These are phyloP conservation scores for Aspergillus amoenus DNA, from an alignment of 2,329 filamentous ascomycete genomes.

Conservation along the genomic window DNA sequence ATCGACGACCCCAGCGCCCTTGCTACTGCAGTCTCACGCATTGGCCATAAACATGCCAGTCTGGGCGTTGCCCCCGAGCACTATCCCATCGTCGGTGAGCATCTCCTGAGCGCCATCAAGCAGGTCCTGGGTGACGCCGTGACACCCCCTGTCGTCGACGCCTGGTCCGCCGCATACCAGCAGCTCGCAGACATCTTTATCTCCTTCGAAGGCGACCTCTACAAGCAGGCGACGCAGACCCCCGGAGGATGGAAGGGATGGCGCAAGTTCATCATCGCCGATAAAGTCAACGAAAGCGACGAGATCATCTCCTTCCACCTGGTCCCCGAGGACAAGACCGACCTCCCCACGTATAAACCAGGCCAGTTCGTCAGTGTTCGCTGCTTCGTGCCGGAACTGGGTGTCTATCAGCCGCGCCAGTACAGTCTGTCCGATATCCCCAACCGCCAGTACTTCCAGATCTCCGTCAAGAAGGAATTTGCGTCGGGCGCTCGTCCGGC, in stretches of 20 bases:
- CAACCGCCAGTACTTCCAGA: conserved; percentile 61
- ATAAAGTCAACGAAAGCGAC: conserved; percentile 63
- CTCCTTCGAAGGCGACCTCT: conserved; percentile 60
- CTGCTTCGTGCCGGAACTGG: conserved; percentile 57
- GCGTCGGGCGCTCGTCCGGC: conserved; percentile 52
- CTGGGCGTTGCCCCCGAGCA: conserved; percentile 62
- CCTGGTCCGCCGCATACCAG: not conserved
- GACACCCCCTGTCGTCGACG: not conserved
- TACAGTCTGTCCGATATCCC: conserved; percentile 71
- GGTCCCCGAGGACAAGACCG: conserved; percentile 58
- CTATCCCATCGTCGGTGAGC: not conserved
- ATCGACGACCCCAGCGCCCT: conserved; percentile 66
- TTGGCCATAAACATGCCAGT: conserved; percentile 72
- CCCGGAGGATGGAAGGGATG: conserved; percentile 58
- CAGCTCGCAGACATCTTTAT: conserved; percentile 57
- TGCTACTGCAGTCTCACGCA: conserved; percentile 58
- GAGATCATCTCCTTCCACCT: conserved; percentile 71
- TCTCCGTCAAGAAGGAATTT: conserved; percentile 68
- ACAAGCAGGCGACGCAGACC: conserved; percentile 36
- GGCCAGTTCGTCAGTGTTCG: conserved; percentile 73
- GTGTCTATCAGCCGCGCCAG: conserved; percentile 65
- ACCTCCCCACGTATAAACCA: conserved; percentile 63
- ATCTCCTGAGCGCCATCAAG: not conserved
- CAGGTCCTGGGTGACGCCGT: not conserved
- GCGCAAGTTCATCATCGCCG: conserved; percentile 62